phyloP scores from a whole-genome alignment of 192 early-diverging fungal genomes.

The Coemansia sp. region DNA sequence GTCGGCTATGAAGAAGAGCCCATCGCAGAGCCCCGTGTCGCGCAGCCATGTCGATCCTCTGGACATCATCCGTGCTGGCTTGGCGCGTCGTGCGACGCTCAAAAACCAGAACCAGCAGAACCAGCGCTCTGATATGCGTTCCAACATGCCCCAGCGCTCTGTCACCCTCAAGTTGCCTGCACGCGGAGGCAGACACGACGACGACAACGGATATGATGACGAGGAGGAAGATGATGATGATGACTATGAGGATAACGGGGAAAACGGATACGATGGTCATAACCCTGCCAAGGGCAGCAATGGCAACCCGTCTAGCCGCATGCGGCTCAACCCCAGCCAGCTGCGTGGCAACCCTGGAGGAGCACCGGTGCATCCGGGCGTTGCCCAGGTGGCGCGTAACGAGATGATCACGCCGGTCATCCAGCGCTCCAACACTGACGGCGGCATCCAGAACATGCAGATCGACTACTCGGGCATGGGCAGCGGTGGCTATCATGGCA shows the following conservation, averaged over 20 bases:
- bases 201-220: slow-evolving; percentile 9
- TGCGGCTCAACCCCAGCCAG: slow-evolving; percentile 16
- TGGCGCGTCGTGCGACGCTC: slow-evolving; percentile 42
- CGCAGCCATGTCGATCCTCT: slow-evolving; percentile 36
- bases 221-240: slow-evolving; percentile 2
- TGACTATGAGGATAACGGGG: not conserved
- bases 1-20: slow-evolving; percentile 27
- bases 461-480: slow-evolving; percentile 12
- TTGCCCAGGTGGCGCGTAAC: slow-evolving; percentile 30
- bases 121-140: slow-evolving; percentile 7
- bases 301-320: not conserved
- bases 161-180: slow-evolving; percentile 23
- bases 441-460: slow-evolving; percentile 7
- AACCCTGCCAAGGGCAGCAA: not conserved
- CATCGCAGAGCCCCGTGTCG: slow-evolving; percentile 7
- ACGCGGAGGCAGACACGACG: slow-evolving; percentile 1
- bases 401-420: slow-evolving; percentile 43
- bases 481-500: not conserved
- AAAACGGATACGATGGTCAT: too few relatives aligned
- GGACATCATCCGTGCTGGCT: slow-evolving; percentile 46
- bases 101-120: slow-evolving; percentile 43
- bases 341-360: slow-evolving; percentile 21
- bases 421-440: slow-evolving; percentile 29
- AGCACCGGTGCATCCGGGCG: not conserved
- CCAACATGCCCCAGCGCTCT: slow-evolving; percentile 28